Percentiles rank a stretch among this genome's conserved stretches.
Evolutionary conservation across 2,329 filamentous ascomycete species (phyloP).

Genomic region (Pyrenochaeta sp.): DNA sequence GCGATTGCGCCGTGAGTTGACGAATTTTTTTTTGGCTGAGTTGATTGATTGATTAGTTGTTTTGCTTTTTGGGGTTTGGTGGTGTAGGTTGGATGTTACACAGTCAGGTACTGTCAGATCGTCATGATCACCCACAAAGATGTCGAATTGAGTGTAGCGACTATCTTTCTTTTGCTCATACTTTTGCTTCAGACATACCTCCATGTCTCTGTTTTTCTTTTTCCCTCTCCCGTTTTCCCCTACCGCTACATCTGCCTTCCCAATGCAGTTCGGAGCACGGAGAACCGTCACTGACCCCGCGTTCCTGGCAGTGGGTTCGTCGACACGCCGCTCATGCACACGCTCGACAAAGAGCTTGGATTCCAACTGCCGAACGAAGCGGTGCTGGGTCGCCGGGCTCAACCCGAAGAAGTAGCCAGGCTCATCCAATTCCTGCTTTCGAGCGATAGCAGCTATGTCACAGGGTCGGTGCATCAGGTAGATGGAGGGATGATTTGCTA

Average conservation of each 20-base stretch:
- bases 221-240: too few relatives aligned
- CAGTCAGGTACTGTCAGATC: too few relatives aligned
- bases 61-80: neutral
- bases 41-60: too few relatives aligned
- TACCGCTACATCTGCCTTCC: too few relatives aligned
- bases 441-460: constrained; percentile 25
- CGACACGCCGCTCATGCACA: constrained; percentile 24
- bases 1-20: constrained; percentile 52
- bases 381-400: constrained; percentile 16
- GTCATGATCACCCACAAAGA: too few relatives aligned
- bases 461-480: constrained; percentile 21
- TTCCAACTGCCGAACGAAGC: constrained; percentile 15
- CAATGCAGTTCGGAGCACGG: too few relatives aligned
- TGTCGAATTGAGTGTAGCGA: too few relatives aligned
- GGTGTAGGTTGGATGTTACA: neutral
- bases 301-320: constrained; percentile 19
- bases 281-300: too few relatives aligned
- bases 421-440: constrained; percentile 22
- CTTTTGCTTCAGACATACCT: too few relatives aligned
- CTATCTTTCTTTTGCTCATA: too few relatives aligned
- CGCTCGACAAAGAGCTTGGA: constrained; percentile 10
- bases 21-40: constrained; percentile 3
- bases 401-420: constrained; percentile 22
- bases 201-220: too few relatives aligned
- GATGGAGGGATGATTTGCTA: constrained; percentile 25